phyloP scores from a whole-genome alignment of 2,329 filamentous ascomycete species.

The Cladosporium sp. region DNA sequence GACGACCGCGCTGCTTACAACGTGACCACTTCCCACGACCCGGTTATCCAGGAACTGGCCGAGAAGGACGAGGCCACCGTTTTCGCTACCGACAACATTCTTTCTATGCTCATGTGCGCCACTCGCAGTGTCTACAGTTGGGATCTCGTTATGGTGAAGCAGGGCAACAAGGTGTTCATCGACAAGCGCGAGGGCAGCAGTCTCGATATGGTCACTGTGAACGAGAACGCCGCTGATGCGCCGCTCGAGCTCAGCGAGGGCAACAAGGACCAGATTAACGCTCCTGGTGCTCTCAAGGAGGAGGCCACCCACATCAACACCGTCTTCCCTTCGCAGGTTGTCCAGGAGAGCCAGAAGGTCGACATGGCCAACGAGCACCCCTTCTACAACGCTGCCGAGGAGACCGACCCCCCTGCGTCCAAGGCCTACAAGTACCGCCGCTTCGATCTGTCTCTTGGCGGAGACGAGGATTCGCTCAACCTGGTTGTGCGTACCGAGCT shows the following conservation, averaged over 20 bases:
- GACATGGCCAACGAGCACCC: constrained; percentile 87
- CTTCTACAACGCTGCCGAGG: constrained; percentile 92
- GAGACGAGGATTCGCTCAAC: constrained; percentile 87
- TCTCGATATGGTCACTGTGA: constrained; percentile 96
- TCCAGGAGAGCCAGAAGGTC: constrained; percentile 70
- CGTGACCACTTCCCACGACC: constrained; percentile 92
- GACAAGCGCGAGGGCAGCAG: constrained; percentile 96
- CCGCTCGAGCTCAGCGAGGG: constrained; percentile 87
- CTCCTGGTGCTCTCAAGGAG: constrained; percentile 84
- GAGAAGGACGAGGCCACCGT: constrained; percentile 95
- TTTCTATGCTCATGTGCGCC: constrained; percentile 99
- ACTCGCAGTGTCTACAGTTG: constrained; percentile 95
- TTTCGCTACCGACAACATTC: constrained; percentile 93
- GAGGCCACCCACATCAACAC: constrained; percentile 99
- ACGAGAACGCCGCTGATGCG: constrained; percentile 95
- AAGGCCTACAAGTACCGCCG: constrained; percentile 98
- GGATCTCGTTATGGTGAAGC: constrained; percentile 91
- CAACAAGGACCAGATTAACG: constrained; percentile 92
- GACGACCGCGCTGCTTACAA: constrained; percentile 97
- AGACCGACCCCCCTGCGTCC: constrained; percentile 87
- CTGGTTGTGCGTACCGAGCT: constrained; percentile 91
- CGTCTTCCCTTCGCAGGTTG: constrained; percentile 96
- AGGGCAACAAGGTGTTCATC: constrained; percentile 95
- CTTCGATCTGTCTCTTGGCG: constrained; percentile 89
- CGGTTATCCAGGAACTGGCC: constrained; percentile 92